A percentile compares a stretch with the other conserved stretches of the same genome.
phyloP scores from a whole-genome alignment of 805 yeast species.

The Pichia paraexigua region DNA sequence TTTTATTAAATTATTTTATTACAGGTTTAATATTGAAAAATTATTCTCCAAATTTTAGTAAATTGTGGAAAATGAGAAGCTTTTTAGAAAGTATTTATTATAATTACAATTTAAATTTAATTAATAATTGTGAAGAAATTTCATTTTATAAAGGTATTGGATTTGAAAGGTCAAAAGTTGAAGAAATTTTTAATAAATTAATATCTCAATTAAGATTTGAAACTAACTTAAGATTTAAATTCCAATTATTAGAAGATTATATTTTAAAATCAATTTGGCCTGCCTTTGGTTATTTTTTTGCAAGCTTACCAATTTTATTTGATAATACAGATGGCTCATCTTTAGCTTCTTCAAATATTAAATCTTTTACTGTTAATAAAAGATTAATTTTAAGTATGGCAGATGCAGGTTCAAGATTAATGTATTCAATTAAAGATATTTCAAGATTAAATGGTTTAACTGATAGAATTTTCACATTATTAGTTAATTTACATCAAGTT shows the following conservation, averaged over 20 bases:
- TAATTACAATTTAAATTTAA: constrained; percentile 76
- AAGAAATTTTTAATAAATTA: constrained; percentile 48
- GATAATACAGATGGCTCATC: constrained; percentile 20
- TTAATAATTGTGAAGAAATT: constrained; percentile 86
- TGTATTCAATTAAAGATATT: constrained; percentile 90
- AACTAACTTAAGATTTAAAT: constrained; percentile 53
- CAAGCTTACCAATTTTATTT: constrained; percentile 79
- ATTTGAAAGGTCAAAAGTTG: constrained; percentile 64
- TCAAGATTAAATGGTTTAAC: constrained; percentile 90
- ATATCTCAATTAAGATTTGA: constrained; percentile 27
- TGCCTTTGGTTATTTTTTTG: constrained; percentile 86
- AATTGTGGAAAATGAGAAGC: constrained; percentile 62
- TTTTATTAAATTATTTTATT: constrained; percentile 68
- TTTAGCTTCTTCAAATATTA: constrained; percentile 46
- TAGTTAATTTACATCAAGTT: constrained; percentile 73
- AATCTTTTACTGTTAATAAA: constrained; percentile 84
- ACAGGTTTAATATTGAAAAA: constrained; percentile 69
- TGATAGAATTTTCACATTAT: constrained; percentile 69
- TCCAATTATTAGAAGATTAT: constrained; percentile 75
- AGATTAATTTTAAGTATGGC: constrained; percentile 84
- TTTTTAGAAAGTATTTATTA: constrained; percentile 83
- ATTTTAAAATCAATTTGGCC: constrained; percentile 91
- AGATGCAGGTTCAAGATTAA: constrained; percentile 89
- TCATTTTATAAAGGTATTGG: constrained; percentile 87
- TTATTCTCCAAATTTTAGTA: constrained; percentile 81